A percentile compares a stretch with the other conserved stretches of the same genome.
Conservation (phyloP, 2,329 filamentous ascomycete genomes). For the Aspergillus pseudonomiae region DNA sequence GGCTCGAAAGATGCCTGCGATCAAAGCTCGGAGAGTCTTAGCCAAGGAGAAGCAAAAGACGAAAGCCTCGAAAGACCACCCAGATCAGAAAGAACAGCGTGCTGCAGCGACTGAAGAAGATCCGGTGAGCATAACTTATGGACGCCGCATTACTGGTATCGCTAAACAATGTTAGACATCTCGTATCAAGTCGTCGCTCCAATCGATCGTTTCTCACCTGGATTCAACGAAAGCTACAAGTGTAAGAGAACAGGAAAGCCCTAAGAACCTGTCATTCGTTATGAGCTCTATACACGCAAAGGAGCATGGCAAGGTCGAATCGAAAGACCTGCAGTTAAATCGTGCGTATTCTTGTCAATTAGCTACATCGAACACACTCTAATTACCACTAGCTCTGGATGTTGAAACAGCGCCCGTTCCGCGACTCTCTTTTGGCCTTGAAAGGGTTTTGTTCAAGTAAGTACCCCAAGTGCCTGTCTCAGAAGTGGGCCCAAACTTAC, state of each 20-base stretch:
- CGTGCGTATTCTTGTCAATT: constrained; percentile 15
- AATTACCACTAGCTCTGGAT: constrained; percentile 35
- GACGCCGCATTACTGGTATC: background rate
- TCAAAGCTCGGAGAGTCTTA: background rate
- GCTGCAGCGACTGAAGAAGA: constrained; percentile 1
- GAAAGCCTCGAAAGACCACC: background rate
- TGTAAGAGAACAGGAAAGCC: constrained; percentile 4
- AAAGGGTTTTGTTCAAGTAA: constrained; percentile 89
- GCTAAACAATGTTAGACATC: constrained; percentile 4
- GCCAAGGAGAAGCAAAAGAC: background rate
- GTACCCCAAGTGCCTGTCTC: constrained; percentile 19
- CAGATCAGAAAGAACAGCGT: background rate
- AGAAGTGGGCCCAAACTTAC: constrained; percentile 9
- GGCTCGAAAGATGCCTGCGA: background rate
- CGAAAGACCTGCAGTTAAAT: constrained; percentile 10
- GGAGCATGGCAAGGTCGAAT: constrained; percentile 7
- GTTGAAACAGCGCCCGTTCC: constrained; percentile 60
- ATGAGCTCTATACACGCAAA: constrained; percentile 14
- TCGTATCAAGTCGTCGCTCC: constrained; percentile 10
- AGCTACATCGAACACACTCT: background rate
- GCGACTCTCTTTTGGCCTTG: constrained; percentile 71
- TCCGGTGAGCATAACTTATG: background rate
- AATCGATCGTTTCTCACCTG: constrained; percentile 6
- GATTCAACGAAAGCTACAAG: constrained; percentile 5
- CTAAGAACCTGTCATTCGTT: constrained; percentile 17